Evolutionary conservation across 1,139 yeast genomes (phyloP), one percentile per base, ranked within the genome.

Genomic region (Nadsonia commutata): DNA sequence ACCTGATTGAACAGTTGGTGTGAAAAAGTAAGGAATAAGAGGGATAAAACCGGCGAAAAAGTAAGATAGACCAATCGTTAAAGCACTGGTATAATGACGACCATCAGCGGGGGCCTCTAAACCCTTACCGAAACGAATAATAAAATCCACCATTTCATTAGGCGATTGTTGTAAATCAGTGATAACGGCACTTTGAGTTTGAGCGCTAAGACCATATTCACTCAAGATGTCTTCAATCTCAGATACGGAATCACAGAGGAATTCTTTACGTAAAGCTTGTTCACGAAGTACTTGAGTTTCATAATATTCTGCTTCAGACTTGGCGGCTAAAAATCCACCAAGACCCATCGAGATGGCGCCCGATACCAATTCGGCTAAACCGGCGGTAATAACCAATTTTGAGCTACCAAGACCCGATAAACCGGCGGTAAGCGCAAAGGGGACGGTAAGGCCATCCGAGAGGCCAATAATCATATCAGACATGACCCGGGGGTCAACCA

Each of bases 271-370:
- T 38, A 66, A 65, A 53, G 71, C 65, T 52, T 74, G 75, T 58
- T 81, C 88, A 60, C 72, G 74, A 52, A 70, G 71, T 21, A 80
- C 80, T 58, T 78, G 81, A 31, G 53, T 49, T 45, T 54, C 49
- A 50, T 58, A 63, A 49, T 58, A 61, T 56, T 81, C 90, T 43
- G 65, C 62, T 62, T 81, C 93, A 7, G 81, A 74, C 57, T 75
- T 76, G 42, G 90, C 90, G n/a, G 93, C 93, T 48, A 81, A 69
- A 57, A 70, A 81, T 20, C 93, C 93, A 31, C 93, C 93, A 47
- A 81, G 71, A 3, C 93, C 93, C 93, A 81, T 81, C 40, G 84
- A 77, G 44, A 81, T 80, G 40, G 93, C 86, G 17, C 93, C 93
- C 2, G 86, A 78, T 1, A 81, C 88, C 49, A 81, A 73, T 64